A percentile compares a stretch with the other conserved stretches of the same genome.
These are phyloP conservation scores for Musa schizocarpa DNA, from an alignment of 176 grass and related monocot genomes.

Conservation along the genomic window DNA sequence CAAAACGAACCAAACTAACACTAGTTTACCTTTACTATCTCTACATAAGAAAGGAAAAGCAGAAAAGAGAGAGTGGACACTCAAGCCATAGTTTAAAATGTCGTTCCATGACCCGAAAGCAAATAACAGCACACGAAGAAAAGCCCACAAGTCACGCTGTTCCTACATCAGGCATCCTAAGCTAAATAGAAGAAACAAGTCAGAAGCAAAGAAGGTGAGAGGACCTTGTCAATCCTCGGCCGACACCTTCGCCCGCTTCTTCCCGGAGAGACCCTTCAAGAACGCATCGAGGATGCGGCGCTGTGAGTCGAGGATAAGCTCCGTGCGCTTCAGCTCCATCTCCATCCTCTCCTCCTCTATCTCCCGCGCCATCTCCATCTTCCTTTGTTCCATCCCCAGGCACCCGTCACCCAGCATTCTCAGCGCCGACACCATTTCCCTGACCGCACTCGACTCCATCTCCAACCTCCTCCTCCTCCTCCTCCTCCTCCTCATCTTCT, in stretches of 20 bases:
- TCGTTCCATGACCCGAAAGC: not conserved
- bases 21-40: conserved; percentile 4
- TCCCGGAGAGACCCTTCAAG: conserved; percentile 41
- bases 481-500: conserved; percentile 9
- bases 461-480: conserved; percentile 24
- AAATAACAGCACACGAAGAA: not conserved
- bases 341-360: conserved; percentile 93
- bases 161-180: not conserved
- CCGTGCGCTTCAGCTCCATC: conserved; percentile 79
- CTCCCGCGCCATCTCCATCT: conserved; percentile 72
- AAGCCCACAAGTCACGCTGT: not conserved
- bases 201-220: not conserved
- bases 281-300: conserved; percentile 68
- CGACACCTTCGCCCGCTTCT: conserved; percentile 50
- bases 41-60: conserved; percentile 1
- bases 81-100: too few relatives aligned
- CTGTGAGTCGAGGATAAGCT: conserved; percentile 79
- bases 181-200: not conserved
- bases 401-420: conserved; percentile 60
- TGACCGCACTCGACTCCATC: conserved; percentile 42
- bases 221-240: conserved; percentile 45
- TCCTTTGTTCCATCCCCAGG: conserved; percentile 78
- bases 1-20: not conserved
- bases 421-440: conserved; percentile 54
- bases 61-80: not conserved